Conservation (phyloP, 2,329 filamentous ascomycete species). For the Colletotrichum cereale region DNA sequence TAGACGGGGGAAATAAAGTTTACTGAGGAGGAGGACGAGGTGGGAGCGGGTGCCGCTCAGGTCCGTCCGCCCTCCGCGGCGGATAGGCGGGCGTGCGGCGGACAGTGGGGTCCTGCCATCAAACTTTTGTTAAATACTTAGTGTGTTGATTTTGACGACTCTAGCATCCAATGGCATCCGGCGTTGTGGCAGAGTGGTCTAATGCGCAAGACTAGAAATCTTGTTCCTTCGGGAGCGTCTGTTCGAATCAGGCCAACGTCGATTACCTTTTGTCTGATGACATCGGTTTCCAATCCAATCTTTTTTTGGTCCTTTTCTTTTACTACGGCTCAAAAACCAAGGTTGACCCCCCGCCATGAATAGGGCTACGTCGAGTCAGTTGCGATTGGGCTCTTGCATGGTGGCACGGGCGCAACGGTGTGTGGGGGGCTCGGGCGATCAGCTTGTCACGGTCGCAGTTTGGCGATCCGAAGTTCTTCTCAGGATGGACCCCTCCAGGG, state of each 20-base stretch:
- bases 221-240: constrained; percentile 37
- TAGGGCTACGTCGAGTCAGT: neutral
- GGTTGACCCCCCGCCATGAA: neutral
- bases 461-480: constrained; percentile 15
- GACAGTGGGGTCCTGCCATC: neutral
- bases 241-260: constrained; percentile 37
- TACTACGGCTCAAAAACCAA: neutral
- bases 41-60: neutral
- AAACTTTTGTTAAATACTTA: neutral
- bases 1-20: neutral
- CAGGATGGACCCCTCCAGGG: neutral
- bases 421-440: neutral
- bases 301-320: neutral
- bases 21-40: neutral
- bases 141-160: accelerated
- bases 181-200: constrained; percentile 37
- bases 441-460: constrained; percentile 32
- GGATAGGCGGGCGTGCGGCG: no score
- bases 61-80: neutral
- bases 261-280: neutral
- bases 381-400: neutral
- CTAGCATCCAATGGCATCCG: neutral
- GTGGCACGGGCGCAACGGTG: neutral
- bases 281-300: accelerated
- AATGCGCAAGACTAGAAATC: constrained; percentile 38